Evolutionary conservation across 2,329 filamentous ascomycete genomes (phyloP).

Genomic region (Fusarium paranaense): DNA sequence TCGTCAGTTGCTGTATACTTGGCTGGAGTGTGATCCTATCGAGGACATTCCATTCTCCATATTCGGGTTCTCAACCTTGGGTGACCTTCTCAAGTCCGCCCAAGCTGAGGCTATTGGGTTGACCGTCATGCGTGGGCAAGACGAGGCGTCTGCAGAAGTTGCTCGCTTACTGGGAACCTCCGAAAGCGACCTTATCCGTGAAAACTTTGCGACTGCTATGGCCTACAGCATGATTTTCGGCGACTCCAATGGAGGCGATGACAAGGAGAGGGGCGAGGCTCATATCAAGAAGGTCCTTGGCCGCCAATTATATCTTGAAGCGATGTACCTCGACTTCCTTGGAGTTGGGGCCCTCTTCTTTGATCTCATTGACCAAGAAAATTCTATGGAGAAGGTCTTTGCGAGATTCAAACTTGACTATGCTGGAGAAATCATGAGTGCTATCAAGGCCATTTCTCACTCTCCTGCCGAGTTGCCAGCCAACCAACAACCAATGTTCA

Average conservation of each 20-base stretch:
- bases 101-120: conserved; percentile 84
- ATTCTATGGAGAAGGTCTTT: conserved; percentile 76
- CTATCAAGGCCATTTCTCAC: conserved; percentile 76
- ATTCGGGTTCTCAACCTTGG: conserved; percentile 80
- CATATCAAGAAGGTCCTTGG: conserved; percentile 78
- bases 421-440: conserved; percentile 72
- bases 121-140: conserved; percentile 83
- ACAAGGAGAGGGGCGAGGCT: conserved; percentile 70
- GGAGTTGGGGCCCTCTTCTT: conserved; percentile 83
- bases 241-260: conserved; percentile 44
- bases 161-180: conserved; percentile 66
- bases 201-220: conserved; percentile 80
- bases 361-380: conserved; percentile 81
- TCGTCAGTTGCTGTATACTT: conserved; percentile 90
- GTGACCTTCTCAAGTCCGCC: conserved; percentile 76
- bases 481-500: conserved; percentile 90
- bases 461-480: conserved; percentile 75
- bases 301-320: conserved; percentile 69
- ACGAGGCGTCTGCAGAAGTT: conserved; percentile 71
- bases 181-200: conserved; percentile 68
- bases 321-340: conserved; percentile 77
- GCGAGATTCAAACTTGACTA: conserved; percentile 67
- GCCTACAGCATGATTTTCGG: conserved; percentile 84
- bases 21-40: conserved; percentile 77
- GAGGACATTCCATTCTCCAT: conserved; percentile 84